Evolutionary conservation across 2,329 filamentous ascomycete species (phyloP), one percentile per base, ranked within the genome.

Genomic region (Xylariaceae sp.): DNA sequence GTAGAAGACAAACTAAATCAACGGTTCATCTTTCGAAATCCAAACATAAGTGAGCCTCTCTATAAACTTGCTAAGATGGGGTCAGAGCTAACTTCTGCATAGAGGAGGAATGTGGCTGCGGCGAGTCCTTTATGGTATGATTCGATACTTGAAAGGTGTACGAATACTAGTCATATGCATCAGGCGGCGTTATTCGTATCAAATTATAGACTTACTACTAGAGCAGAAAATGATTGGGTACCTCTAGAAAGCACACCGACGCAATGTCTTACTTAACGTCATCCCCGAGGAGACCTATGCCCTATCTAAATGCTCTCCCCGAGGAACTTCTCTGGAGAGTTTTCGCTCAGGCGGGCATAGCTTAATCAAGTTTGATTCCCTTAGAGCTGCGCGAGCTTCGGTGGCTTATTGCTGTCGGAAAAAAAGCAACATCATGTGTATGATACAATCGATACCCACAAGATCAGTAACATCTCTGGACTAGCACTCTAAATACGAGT

Each of bases 91-190:
- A 75, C 64, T 6, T 45, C 9, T 39, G n/a, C 39, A 57, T 71
- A 97, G 92, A 96, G 81, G 93, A 96, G 70, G 84, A 95, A 80
- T 97, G 93, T 67, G 93, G 93, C 32, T 97, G 93, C 64, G 93
- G 93, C 68, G 93, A 97, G 77, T 96, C 92, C 1, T 97, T 97
- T 71, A 96, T 91, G 87, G 89, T 92, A 50, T 86, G 72, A 66
- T 50, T 15, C 10, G 6, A 23, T 6, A 20, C 18, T 15, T 27
- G 13, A 16, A 20, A 20, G 35, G 20, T 45, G 30, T 41, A 51
- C 35, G 29, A 55, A 40, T 37, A 26, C 49, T 46, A 61, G 47
- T 58, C 49, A 61, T 37, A 39, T 60, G 63, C 64, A 67, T 67
- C 44, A 57, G 62, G 51, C 52, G 64, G 64, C 62, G 64, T 66